Conservation (phyloP, 1,139 yeast genomes). For the Candida mesenterica region DNA sequence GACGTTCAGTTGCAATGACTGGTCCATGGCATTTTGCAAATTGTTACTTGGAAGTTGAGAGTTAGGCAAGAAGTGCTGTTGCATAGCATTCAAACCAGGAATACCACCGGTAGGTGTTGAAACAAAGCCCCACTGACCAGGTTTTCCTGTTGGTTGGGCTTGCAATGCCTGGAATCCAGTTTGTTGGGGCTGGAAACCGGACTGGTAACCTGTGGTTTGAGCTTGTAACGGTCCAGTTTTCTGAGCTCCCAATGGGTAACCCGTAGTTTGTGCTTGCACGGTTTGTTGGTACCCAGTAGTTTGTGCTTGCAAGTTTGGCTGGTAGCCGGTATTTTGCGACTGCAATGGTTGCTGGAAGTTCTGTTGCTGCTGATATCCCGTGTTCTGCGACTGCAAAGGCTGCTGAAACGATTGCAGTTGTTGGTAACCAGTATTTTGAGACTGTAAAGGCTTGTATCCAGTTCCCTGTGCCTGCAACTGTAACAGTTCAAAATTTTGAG, state of each 20-base stretch:
- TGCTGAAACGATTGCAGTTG: constrained; percentile 13
- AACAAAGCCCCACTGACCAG: constrained; percentile 83
- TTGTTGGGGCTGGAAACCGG: constrained; percentile 27
- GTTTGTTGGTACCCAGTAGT: constrained; percentile 3
- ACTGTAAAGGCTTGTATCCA: constrained; percentile 11
- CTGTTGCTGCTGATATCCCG: constrained; percentile 7
- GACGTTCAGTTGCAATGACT: constrained; percentile 47
- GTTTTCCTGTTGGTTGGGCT: constrained; percentile 66
- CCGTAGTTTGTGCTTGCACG: constrained; percentile 16
- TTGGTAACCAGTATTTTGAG: constrained; percentile 14
- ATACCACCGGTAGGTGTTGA: constrained; percentile 71
- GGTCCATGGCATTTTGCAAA: constrained; percentile 54
- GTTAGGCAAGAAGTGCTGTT: constrained; percentile 73
- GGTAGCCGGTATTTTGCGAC: constrained; percentile 8
- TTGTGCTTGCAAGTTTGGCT: constrained; percentile 3
- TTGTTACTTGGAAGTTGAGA: constrained; percentile 40
- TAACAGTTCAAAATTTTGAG: constrained; percentile 2
- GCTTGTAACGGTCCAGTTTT: constrained; percentile 28
- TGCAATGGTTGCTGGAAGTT: constrained; percentile 11
- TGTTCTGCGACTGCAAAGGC: constrained; percentile 8
- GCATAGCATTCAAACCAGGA: constrained; percentile 75
- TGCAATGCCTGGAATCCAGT: constrained; percentile 38
- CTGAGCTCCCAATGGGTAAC: constrained; percentile 16
- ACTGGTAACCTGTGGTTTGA: constrained; percentile 29
- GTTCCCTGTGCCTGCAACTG: constrained; percentile 9